Evolutionary conservation across 192 early-diverging fungal genomes (phyloP), one percentile per base, ranked within the genome.

Genomic region (Coemansia sp.): DNA sequence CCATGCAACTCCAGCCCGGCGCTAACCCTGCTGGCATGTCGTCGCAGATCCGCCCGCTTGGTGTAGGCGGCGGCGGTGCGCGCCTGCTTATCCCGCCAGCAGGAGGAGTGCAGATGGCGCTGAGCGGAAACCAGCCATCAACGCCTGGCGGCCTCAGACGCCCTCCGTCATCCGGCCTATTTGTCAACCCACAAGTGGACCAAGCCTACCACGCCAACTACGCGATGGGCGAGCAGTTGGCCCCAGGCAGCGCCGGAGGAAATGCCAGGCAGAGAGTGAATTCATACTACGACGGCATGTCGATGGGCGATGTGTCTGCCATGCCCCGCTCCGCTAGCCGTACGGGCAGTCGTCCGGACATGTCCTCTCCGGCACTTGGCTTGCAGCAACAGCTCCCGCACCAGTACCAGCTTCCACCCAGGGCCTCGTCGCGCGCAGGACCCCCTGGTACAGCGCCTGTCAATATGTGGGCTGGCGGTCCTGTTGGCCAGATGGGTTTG

Each of bases 271-370:
- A 75, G 53, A 56, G 78, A 50, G 56, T 75, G n/a, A 64, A 59
- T 66, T 72, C 78, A 2, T 81, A 75, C 48, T 69, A 75, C 50
- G 73, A 81, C 5, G 69, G 58, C 39, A 74, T 70, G 72, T 62
- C 60, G 1, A 48, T 45, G 7, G 73, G 61, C 36, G 77, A 80
- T 59, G 37, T 50, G 26, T 65, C 72, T 18, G 69, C 65, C 7
- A 48, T 68, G 43, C 61, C 62, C 43, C 66, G 78, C 45, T 63
- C 69, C 0, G 25, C 61, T 8, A 75, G 78, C 20, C 78, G 78
- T 33, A 75, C 78, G 13, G 78, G 52, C 18, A 75, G 78, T 55
- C 78, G 78, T n/a, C 73, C 73, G 4, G 78, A 75, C 21, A 45
- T 21, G 18, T 35, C 43, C 12, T 57, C 61, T 3, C 47, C 61